Evolutionary conservation across 192 early-diverging fungal genomes (phyloP), one percentile per base, ranked within the genome.

Genomic region (Kappamyces sp.): DNA sequence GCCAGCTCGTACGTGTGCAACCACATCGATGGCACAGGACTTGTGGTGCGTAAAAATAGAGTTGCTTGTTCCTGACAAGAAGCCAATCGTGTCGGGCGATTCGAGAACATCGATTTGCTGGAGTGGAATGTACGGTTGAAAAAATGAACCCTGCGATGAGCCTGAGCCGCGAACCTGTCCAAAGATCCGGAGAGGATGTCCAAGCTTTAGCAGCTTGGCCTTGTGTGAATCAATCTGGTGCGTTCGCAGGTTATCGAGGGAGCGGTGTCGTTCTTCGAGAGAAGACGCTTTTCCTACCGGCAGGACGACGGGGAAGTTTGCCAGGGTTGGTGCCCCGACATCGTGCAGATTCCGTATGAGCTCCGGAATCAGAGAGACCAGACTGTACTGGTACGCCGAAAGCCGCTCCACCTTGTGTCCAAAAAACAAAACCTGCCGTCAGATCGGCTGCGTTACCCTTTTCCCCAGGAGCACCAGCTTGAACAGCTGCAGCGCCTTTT

Each of bases 91-190:
- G 31, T 69, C 63, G 31, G 75, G 67, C 30, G 84, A 74, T 32
- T 77, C 81, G 2, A 90, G 49, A 15, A 90, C 84, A 49, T 90
- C 86, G 43, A 90, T 87, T 64, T 90, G 88, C 55, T 90, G 88
- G 5, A 90, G 64, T 9, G 88, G 88, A 49, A 90, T 73, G 61
- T 90, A 90, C 8, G 88, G 88, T 49, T 89, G 88, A 58, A 88
- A 89, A 50, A 89, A 88, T 0, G 75, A 79, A 1, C 85, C 87
- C 81, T 88, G 43, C 5, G 6, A 29, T 33, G 4, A 34, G 29
- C 37, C 40, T 42, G 36, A 5, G 8, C 9, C 32, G 14, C 12
- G 41, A 51, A 40, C 58, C 30, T 54, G 9, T 31, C 42, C 55
- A 12, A 59, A 39, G 8, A 51, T 54, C 52, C 34, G 45, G 6